Base-by-base conservation (phyloP, 768 basidiomycete species). In the Leccinum incarnatum region DNA sequence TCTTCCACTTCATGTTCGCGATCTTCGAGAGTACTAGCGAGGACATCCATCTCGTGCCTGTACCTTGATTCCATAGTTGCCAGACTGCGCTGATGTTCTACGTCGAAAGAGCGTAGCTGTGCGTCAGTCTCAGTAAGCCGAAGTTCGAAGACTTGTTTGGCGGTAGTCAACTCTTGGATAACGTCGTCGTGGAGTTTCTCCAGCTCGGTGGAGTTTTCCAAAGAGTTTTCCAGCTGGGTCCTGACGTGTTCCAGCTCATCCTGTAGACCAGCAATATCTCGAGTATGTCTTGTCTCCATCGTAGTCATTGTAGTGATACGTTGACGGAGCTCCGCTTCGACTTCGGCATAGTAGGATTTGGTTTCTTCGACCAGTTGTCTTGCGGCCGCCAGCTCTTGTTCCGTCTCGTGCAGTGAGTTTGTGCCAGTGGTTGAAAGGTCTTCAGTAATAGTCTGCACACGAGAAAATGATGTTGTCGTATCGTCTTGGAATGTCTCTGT, bases 1-100 rank as follows among this genome's bases (percentile, higher is more conserved):
- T 67, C 59, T 36, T 73, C 62, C 14, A 65, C 21, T n/a, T 74
- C 68, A 27, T 71, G 72, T 49, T 74, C 69, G 21, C 74, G 76
- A 55, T 77, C 78, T 50, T 76, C 72, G 32, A 73, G 69, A 25
- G 73, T 71, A 29, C 69, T 65, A 25, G 79, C 73, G 23, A 83
- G 73, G 45, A 77, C 66, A 19, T 72, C 69, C 17, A 70, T 66
- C 42, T 76, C 62, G 19, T 40, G 71, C 67, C 25, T 69, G 58
- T 55, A 77, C 65, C 61, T 77, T 69, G 46, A 71, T 68, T 66
- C 79, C 73, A 62, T 74, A 49, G 51, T 54, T n/a, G 46, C 55
- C 36, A 67, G 54, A 55, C 50, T 58, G 23, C 40, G 51, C 14
- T 65, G 58, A 47, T 65, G 60, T 17, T 72, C 68, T n/a, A 67